Conservation (phyloP, 805 yeast genomes). For the Candida sphagnicola region DNA sequence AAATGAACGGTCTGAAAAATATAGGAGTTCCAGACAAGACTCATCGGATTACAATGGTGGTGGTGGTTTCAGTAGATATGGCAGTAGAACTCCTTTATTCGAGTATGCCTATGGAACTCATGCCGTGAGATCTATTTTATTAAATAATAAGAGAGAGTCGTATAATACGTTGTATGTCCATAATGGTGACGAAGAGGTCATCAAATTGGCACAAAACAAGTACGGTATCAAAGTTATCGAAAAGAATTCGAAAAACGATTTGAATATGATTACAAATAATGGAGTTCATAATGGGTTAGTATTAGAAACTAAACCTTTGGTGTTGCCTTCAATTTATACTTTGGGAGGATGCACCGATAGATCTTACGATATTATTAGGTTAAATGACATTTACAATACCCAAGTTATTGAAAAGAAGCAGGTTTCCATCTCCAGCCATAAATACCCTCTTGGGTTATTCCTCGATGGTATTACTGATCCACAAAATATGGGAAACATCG, state of each 20-base stretch:
- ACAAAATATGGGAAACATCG: slow-evolving; percentile 80
- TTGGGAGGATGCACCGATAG: slow-evolving; percentile 21
- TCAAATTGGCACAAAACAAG: slow-evolving; percentile 40
- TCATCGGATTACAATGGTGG: slow-evolving; percentile 1
- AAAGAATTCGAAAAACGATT: slow-evolving; percentile 43
- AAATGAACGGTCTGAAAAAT: slow-evolving; percentile 2
- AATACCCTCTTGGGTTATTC: slow-evolving; percentile 64
- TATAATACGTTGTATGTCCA: slow-evolving; percentile 50
- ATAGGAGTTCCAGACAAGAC: slow-evolving; percentile 1
- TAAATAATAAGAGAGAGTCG: slow-evolving; percentile 49
- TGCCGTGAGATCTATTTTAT: slow-evolving; percentile 68
- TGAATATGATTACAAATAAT: slow-evolving; percentile 57
- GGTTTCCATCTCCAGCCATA: slow-evolving; percentile 12
- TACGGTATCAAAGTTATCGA: slow-evolving; percentile 34
- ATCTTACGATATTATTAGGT: slow-evolving; percentile 12
- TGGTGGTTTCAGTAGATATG: slow-evolving; percentile 2
- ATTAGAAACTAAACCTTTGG: slow-evolving; percentile 58
- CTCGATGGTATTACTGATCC: slow-evolving; percentile 83
- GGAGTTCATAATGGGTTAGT: slow-evolving; percentile 83
- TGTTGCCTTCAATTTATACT: slow-evolving; percentile 21
- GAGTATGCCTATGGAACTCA: slow-evolving; percentile 79
- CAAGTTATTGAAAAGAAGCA: slow-evolving; percentile 1
- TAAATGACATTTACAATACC: background rate
- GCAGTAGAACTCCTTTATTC: slow-evolving; percentile 39
- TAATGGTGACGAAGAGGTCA: slow-evolving; percentile 40